Evolutionary conservation across 1,139 yeast species (phyloP), one percentile per base, ranked within the genome.

Genomic region (Groenewaldozyma auringiensis): DNA sequence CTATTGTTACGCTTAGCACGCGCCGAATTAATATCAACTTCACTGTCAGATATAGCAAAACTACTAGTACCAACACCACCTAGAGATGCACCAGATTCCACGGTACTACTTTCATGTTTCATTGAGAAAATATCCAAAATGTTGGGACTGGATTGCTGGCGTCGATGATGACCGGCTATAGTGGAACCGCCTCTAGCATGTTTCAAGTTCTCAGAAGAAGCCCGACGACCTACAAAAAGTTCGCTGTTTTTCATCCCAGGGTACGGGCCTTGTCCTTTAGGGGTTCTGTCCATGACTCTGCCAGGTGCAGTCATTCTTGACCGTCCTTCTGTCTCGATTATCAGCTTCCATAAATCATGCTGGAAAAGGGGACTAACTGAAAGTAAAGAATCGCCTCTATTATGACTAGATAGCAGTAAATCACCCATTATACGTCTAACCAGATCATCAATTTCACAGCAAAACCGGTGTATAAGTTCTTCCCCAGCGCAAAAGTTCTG

Each of bases 401-500:
- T 58, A 11, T 55, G 48, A 9, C 53, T 50, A n/a, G 49, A 40
- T n/a, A 53, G 43, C n/a, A 56, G 46, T 8, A 59, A 51, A 43
- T 60, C 64, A 2, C 64, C 69, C 51, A 65, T 50, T 2, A 65
- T 50, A 17, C 66, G 53, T 46, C 57, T 58, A 3, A 63, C 60
- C 14, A 66, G 52, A 34, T 55, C 61, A 27, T 64, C 67, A 3
- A 65, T 56, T 47, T 66, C 70, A 37, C 65, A 63, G 37, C 61
- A 58, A 38, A 62, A 66, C 9, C 70, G 47, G 41, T 64, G 69
- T 35, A 65, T 58, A 14, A 60, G 50, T 47, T 66, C 70, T 44
- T 66, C 70, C 11, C 67, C 65, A 4, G 56, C 56, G 40, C 68
- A 61, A 38, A 65, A 55, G 45, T 63, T 65, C 43, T 63, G 67